Evolutionary conservation across 2,329 filamentous ascomycete species (phyloP), one percentile per base, ranked within the genome.

Genomic region (Trichoderma aggressivum): DNA sequence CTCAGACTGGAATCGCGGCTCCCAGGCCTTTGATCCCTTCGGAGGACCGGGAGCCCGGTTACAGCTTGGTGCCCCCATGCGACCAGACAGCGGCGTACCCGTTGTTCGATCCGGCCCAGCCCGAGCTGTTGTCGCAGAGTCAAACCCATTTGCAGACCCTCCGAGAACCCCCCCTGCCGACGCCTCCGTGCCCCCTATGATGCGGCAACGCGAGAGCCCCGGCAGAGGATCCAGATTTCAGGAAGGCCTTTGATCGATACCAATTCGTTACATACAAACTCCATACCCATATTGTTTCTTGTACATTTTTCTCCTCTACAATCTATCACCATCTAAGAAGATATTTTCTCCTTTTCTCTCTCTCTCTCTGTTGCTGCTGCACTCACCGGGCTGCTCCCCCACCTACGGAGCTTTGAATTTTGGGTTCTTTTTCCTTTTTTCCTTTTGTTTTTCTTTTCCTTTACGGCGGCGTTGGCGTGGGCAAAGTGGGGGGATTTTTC

Each of bases 51-150:
- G 80, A 11, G 81, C 77, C 56, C 83, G 83, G 70, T 79, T 89
- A 39, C 84, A 88, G 8, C 81, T 89, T 11, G 88, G 87, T 21
- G 81, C 84, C 10, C 87, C 87, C 7, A 89, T 89, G 86, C 84
- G 87, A 59, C 87, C 87, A 34, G 84, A 87, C 68, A 90, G 88
- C 76, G 88, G 88, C 11, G 81, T 89, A 5, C 85, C 87, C n/a
- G 82, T 90, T 36, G 86, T 90, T 77, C 85, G 89, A 73, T 86
- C 88, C n/a, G 88, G 90, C n/a, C 90, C 90, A 18, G 89, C 87
- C 21, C 86, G 89, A 68, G 89, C 88, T 4, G 87, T 90, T 1
- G 81, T 91, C 18, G 86, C 87, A 71, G 86, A 88, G 71, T 82
- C 86, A 63, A 84, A 83, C 28, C 86, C 86, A 0, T 87, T 87